Base-by-base conservation (phyloP, 1,139 yeast species). In the Yamadazyma aaseri region DNA sequence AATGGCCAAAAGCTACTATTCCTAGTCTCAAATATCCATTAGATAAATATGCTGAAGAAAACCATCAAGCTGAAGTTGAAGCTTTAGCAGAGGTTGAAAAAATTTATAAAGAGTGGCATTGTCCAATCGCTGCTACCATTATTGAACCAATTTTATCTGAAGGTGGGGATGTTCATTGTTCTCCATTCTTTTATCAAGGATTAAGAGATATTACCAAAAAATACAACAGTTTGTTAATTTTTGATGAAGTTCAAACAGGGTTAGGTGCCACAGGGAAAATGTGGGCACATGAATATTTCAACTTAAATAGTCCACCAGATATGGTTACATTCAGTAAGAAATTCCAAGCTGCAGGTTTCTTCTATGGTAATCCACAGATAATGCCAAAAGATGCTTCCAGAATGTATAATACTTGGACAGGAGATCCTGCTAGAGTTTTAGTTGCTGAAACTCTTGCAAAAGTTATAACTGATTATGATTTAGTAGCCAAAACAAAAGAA, bases 371-470 rank as follows among this genome's bases (percentile, higher is more conserved):
- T 64, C 76, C 80, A 29, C 79, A 76, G 47, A 60, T 83, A 43
- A 67, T 80, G 42, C 92, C 92, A 45, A 68, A 75, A 58, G 48
- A 65, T 56, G 77, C 90, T 29, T 83, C 79, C 71, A 79, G 92
- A 58, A 90, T 82, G 68, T 83, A 83, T 73, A 83, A 83, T 77
- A 83, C 92, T 40, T 83, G 92, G 92, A 80, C 86, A 58, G 92
- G 92, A 49, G 92, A 83, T 67, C 87, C 90, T 54, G 79, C 86
- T 43, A 77, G 82, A 65, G 73, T 83, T 54, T 63, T 82, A 49
- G 71, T 83, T 52, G 82, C 87, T 35, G 78, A 79, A 44, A 76
- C 82, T 42, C 80, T 83, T 49, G 76, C 76, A 55, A 61, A 71
- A 43, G 86, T 81, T 58, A 64, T 81, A 35, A 60, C 65, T 38